These are phyloP conservation scores for Scorias spongiosa DNA, from an alignment of 2,329 filamentous ascomycete genomes.

Conservation along the genomic window DNA sequence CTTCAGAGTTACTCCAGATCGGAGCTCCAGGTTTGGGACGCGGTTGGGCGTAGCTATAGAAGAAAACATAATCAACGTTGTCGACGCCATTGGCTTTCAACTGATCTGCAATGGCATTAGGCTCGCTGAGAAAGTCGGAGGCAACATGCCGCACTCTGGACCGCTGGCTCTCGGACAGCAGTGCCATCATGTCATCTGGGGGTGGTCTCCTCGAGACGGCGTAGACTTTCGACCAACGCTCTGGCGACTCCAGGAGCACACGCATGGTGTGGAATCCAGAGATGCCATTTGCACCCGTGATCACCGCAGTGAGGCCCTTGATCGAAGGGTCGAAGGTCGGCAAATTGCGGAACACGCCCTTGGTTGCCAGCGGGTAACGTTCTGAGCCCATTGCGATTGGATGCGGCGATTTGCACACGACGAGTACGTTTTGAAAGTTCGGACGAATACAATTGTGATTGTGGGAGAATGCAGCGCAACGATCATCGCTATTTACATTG, in stretches of 20 bases:
- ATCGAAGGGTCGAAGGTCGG: constrained; percentile 29
- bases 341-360: constrained; percentile 36
- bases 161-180: constrained; percentile 18
- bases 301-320: constrained; percentile 34
- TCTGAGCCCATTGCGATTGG: constrained; percentile 15
- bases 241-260: constrained; percentile 30
- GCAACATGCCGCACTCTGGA: constrained; percentile 16
- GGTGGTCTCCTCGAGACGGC: constrained; percentile 34
- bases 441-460: too few species aligned
- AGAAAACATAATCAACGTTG: constrained; percentile 34
- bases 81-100: constrained; percentile 20
- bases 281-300: constrained; percentile 40
- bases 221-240: constrained; percentile 39
- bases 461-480: too few species aligned
- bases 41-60: constrained; percentile 40
- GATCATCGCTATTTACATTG: too few species aligned
- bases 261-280: constrained; percentile 37
- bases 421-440: not conserved
- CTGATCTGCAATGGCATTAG: constrained; percentile 22
- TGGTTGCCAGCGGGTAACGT: constrained; percentile 10
- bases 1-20: constrained; percentile 36
- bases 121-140: constrained; percentile 23
- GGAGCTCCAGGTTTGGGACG: constrained; percentile 29
- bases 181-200: constrained; percentile 21
- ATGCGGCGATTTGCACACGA: not conserved